phyloP scores from a whole-genome alignment of 2,329 filamentous ascomycete genomes.

The Scolecobasidium constrictum region DNA sequence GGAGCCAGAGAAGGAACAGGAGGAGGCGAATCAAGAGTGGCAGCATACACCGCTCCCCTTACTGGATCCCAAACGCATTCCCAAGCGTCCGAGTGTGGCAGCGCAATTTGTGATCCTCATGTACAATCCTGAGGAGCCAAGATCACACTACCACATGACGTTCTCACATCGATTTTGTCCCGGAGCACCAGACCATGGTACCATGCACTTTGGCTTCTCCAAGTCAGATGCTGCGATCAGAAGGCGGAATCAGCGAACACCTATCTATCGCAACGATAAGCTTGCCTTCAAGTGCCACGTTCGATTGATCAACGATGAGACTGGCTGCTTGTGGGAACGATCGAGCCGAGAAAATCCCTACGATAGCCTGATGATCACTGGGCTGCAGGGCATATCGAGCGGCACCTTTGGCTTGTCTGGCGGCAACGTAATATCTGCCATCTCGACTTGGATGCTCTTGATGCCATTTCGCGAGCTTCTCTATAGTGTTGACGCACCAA shows the following conservation, averaged over 20 bases:
- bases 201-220: conserved; percentile 50
- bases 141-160: conserved; percentile 44
- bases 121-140: conserved; percentile 53
- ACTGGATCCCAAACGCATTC: conserved; percentile 20
- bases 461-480: conserved; percentile 48
- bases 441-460: conserved; percentile 49
- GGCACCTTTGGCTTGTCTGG: conserved; percentile 15
- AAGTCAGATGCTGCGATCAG: conserved; percentile 48
- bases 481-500: conserved; percentile 36
- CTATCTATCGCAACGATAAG: conserved; percentile 49
- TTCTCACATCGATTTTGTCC: conserved; percentile 50
- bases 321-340: conserved; percentile 51
- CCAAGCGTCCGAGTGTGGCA: conserved; percentile 35
- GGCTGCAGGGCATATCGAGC: conserved; percentile 37
- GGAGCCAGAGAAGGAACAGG: conserved; percentile 1
- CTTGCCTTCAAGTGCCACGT: conserved; percentile 53
- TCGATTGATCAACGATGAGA: conserved; percentile 49
- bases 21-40: conserved; percentile 11
- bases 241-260: conserved; percentile 45
- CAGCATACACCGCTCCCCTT: conserved; percentile 27
- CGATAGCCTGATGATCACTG: conserved; percentile 47
- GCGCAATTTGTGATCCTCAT: conserved; percentile 51
- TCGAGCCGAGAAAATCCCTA: conserved; percentile 42
- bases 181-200: conserved; percentile 50
- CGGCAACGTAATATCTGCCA: conserved; percentile 37